These are phyloP conservation scores for Ascomycota sp. DNA, from an alignment of 2,329 filamentous ascomycete species.

Conservation along the genomic window DNA sequence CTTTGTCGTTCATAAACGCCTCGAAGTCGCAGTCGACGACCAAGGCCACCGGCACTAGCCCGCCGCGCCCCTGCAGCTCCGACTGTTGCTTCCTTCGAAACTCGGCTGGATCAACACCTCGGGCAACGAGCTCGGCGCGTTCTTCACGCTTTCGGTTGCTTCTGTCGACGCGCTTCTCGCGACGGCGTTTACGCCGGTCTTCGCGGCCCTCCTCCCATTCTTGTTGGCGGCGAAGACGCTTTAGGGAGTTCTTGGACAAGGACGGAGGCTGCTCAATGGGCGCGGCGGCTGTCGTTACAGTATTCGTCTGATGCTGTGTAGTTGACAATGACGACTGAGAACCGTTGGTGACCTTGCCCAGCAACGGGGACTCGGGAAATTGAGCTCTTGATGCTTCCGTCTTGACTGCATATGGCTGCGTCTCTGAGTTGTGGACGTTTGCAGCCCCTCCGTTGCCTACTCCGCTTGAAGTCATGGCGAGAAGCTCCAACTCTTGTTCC, in stretches of 20 bases:
- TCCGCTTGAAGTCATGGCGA: no score
- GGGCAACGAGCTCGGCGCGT: conserved; percentile 26
- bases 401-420: no score
- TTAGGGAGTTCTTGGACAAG: conserved; percentile 72
- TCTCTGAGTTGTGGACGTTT: no score
- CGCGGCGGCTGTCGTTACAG: no score
- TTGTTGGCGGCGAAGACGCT: conserved; percentile 52
- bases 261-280: conserved; percentile 4
- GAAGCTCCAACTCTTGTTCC: no score
- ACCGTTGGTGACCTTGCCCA: no score
- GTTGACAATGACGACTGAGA: no score
- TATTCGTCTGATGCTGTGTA: background rate
- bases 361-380: no score
- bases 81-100: background rate
- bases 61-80: background rate
- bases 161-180: conserved; percentile 30
- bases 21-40: conserved; percentile 89
- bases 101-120: conserved; percentile 19
- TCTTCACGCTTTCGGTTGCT: conserved; percentile 28
- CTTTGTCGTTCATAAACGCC: conserved; percentile 68
- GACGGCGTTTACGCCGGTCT: conserved; percentile 30
- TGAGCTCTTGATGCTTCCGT: no score
- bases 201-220: conserved; percentile 57
- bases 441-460: no score
- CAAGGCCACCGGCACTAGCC: conserved; percentile 53